phyloP scores from a whole-genome alignment of 2,329 filamentous ascomycete species.

The Talaromyces pinophilus region DNA sequence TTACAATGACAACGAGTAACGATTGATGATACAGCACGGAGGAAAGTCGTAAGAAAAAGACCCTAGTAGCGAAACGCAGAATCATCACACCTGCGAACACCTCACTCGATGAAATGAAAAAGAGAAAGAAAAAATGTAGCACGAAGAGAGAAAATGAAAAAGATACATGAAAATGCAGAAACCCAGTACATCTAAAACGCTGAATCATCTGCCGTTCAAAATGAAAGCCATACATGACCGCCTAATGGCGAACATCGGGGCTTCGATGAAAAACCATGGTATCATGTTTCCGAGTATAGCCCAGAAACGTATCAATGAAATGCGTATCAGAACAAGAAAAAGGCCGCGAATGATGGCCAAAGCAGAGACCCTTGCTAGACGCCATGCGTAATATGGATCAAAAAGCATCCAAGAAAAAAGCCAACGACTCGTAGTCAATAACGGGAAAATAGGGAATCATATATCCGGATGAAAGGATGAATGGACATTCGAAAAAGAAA shows the following conservation, averaged over 20 bases:
- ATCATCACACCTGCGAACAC: slow-evolving; percentile 17
- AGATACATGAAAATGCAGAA: slow-evolving; percentile 21
- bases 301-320: slow-evolving; percentile 22
- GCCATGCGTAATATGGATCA: slow-evolving; percentile 20
- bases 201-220: slow-evolving; percentile 20
- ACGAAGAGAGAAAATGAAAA: not conserved
- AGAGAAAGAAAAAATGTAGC: not conserved
- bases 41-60: not conserved
- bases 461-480: slow-evolving; percentile 10
- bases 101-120: slow-evolving; percentile 1
- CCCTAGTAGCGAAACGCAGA: slow-evolving; percentile 12
- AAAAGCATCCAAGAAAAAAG: slow-evolving; percentile 8
- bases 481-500: slow-evolving; percentile 18
- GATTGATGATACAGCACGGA: slow-evolving; percentile 12
- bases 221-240: slow-evolving; percentile 14
- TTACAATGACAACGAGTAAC: slow-evolving; percentile 2
- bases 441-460: slow-evolving; percentile 20
- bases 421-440: slow-evolving; percentile 18
- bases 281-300: slow-evolving; percentile 11
- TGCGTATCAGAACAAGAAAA: slow-evolving; percentile 19
- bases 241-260: slow-evolving; percentile 11
- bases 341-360: slow-evolving; percentile 2
- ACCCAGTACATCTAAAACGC: slow-evolving; percentile 21
- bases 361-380: slow-evolving; percentile 18
- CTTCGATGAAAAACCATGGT: slow-evolving; percentile 20